Evolutionary conservation across 108 stramenopile genomes (phyloP).

Genomic region (Pseudonitzschia pungens): DNA sequence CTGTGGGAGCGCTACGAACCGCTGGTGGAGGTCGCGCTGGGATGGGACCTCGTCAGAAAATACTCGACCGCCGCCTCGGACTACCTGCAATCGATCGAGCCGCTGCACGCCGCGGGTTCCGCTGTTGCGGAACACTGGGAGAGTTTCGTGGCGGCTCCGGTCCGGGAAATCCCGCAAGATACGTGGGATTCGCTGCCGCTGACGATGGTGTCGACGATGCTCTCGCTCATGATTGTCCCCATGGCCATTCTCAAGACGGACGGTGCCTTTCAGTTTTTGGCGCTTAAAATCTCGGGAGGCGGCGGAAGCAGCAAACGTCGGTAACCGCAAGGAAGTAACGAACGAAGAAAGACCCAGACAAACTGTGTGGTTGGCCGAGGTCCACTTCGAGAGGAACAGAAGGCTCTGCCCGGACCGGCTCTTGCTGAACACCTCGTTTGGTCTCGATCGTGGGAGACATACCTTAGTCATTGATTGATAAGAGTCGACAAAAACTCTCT

Average conservation of each 20-base stretch:
- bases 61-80: neutral
- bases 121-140: neutral
- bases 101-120: neutral
- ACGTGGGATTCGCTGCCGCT: conserved; percentile 63
- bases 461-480: too few relatives aligned
- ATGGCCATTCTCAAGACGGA: conserved; percentile 59
- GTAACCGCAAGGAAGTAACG: too few relatives aligned
- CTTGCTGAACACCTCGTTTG: too few relatives aligned
- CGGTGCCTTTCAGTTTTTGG: conserved; percentile 54
- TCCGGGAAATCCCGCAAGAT: conserved; percentile 40
- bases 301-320: too few relatives aligned
- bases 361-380: too few relatives aligned
- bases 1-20: neutral
- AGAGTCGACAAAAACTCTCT: too few relatives aligned
- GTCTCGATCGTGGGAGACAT: too few relatives aligned
- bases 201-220: conserved; percentile 52
- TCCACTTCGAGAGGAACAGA: too few relatives aligned
- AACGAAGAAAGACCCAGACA: too few relatives aligned
- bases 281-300: neutral
- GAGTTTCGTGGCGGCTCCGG: neutral
- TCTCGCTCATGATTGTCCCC: conserved; percentile 57
- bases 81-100: neutral
- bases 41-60: conserved; percentile 12
- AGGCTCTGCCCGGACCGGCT: too few relatives aligned
- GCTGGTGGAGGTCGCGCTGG: conserved; percentile 24